Evolutionary conservation across 805 yeast genomes (phyloP).

Genomic region (Zygotorulaspora danielsina): DNA sequence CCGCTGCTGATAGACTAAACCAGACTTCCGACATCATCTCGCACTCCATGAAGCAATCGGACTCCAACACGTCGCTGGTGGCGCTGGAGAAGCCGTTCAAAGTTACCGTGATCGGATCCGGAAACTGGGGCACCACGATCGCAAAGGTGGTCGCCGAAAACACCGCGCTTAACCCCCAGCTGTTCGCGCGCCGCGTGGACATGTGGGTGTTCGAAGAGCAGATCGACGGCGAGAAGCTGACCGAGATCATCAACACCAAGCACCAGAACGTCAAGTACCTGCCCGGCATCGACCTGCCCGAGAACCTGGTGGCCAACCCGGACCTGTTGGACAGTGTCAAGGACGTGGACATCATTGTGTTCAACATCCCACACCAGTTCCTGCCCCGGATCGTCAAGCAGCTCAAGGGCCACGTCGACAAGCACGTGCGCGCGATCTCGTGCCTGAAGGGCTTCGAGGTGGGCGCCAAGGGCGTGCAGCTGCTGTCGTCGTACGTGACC

Average conservation of each 20-base stretch:
- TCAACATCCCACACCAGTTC: slow-evolving; percentile 97
- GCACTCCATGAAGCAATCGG: slow-evolving; percentile 23
- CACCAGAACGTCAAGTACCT: slow-evolving; percentile 95
- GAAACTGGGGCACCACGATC: slow-evolving; percentile 97
- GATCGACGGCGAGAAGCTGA: slow-evolving; percentile 70
- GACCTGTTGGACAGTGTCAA: slow-evolving; percentile 68
- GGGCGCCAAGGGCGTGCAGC: slow-evolving; percentile 74
- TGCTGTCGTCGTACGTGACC: slow-evolving; percentile 73
- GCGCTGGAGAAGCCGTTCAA: slow-evolving; percentile 41
- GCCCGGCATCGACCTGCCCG: slow-evolving; percentile 83
- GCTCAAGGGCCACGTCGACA: slow-evolving; percentile 69
- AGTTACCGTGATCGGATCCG: slow-evolving; percentile 85
- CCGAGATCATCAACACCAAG: slow-evolving; percentile 82
- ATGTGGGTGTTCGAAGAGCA: slow-evolving; percentile 98
- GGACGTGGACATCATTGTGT: slow-evolving; percentile 81
- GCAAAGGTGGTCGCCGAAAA: slow-evolving; percentile 95
- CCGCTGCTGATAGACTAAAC: slow-evolving; percentile 34
- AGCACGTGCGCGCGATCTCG: slow-evolving; percentile 79
- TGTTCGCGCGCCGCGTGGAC: slow-evolving; percentile 69
- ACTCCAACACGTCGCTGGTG: slow-evolving; percentile 16
- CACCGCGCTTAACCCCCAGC: slow-evolving; percentile 60
- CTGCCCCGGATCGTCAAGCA: slow-evolving; percentile 70
- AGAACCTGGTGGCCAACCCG: slow-evolving; percentile 85
- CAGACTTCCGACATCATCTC: slow-evolving; percentile 30
- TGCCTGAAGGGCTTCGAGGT: slow-evolving; percentile 96